Conservation (phyloP, 805 yeast genomes). For the Ogataea methanolica region DNA sequence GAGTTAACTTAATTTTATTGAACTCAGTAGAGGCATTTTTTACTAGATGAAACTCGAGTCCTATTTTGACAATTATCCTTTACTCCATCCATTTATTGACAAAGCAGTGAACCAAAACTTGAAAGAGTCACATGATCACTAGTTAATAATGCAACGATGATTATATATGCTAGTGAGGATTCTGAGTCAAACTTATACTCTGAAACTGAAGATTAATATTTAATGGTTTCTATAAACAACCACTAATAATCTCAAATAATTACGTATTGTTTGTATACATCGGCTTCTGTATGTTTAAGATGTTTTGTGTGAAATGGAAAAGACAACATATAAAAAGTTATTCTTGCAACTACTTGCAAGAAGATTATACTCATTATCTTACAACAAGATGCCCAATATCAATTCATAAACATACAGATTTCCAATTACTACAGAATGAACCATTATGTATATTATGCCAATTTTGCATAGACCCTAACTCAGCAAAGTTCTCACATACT, state of each 20-base stretch:
- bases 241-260: too few relatives aligned
- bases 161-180: slow-evolving; percentile 39
- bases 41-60: slow-evolving; percentile 55
- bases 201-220: slow-evolving; percentile 66
- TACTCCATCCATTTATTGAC: slow-evolving; percentile 71
- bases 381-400: slow-evolving; percentile 66
- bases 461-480: too few relatives aligned
- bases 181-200: slow-evolving; percentile 10
- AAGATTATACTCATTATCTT: slow-evolving; percentile 47
- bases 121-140: too few relatives aligned
- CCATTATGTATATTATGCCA: too few relatives aligned
- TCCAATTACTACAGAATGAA: slow-evolving; percentile 41
- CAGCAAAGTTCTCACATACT: background rate
- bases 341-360: slow-evolving; percentile 72
- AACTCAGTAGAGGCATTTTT: slow-evolving; percentile 50
- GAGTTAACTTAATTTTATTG: background rate
- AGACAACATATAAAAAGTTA: slow-evolving; percentile 51
- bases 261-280: slow-evolving; percentile 35
- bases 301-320: slow-evolving; percentile 1
- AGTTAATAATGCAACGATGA: too few relatives aligned
- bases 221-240: slow-evolving; percentile 62
- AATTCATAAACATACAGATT: slow-evolving; percentile 47
- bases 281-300: slow-evolving; percentile 28
- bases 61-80: slow-evolving; percentile 56
- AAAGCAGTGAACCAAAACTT: slow-evolving; percentile 26